These are phyloP conservation scores for Trifolium repens DNA, from an alignment of 306 rosid species.

Conservation along the genomic window DNA sequence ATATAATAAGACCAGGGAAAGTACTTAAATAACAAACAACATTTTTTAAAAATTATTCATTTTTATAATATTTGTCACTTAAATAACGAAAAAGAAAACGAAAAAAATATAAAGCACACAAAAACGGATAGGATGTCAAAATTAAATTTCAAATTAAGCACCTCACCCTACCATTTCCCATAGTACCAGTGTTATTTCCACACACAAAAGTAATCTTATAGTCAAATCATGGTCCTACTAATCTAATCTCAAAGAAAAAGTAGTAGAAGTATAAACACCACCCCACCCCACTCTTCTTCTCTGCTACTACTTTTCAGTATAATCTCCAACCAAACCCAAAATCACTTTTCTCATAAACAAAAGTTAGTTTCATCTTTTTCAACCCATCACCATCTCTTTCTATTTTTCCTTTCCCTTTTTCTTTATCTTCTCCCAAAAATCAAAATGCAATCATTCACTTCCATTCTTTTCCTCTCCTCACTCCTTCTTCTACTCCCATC, in stretches of 20 bases:
- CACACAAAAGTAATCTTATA: constrained; percentile 2
- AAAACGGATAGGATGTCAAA: too few species aligned
- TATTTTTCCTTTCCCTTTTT: neutral
- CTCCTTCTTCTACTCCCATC: neutral
- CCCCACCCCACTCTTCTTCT: neutral
- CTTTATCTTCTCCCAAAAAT: constrained; percentile 44
- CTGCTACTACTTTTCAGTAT: neutral
- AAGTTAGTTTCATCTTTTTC: constrained; percentile 21
- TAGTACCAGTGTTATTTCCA: neutral
- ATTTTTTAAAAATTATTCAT: too few species aligned
- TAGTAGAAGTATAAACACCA: neutral
- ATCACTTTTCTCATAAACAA: constrained; percentile 24
- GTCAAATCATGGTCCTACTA: constrained; percentile 41
- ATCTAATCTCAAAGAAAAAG: neutral
- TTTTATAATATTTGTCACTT: too few species aligned
- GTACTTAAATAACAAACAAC: too few species aligned
- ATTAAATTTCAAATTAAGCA: neutral
- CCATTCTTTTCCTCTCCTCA: constrained; percentile 30
- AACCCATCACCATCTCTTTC: constrained; percentile 36
- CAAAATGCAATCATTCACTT: constrained; percentile 52
- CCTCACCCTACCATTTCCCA: constrained; percentile 2
- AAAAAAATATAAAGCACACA: too few species aligned
- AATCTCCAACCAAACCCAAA: constrained; percentile 40
- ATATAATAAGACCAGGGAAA: too few species aligned
- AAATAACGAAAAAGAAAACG: too few species aligned